Base-by-base conservation (phyloP, 2,329 filamentous ascomycete species). In the Phialophora tarda region DNA sequence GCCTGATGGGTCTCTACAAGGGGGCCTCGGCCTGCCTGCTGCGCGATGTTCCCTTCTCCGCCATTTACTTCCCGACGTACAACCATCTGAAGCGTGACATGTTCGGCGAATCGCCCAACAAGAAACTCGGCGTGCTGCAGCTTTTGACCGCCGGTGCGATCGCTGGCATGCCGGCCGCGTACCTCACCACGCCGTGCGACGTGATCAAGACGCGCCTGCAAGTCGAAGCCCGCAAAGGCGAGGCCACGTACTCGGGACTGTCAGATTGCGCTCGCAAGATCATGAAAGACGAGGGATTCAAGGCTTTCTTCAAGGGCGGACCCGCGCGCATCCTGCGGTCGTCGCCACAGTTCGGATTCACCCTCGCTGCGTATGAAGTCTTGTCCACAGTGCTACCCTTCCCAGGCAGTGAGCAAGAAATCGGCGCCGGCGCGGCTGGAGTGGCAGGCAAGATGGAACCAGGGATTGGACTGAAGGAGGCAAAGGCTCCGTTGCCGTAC, bases 141-240 rank as follows among this genome's bases (percentile, higher is more conserved):
- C 89, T 99, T 64, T 86, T 99, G 69, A 95, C 92, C 23, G 93
- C 95, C 7, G 95, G 95, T 82, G 95, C 95, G 66, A 97, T 99
- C 71, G 91, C 91, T 34, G 91, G 91, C 80, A 95, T 95, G 91
- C 91, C 91, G 5, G 91, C 91, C 4, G 91, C 91, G 7, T 99
- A 99, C 82, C 85, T 99, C 69, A 99, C 95, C 26, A 99, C 95
- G 1, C 95, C 95, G 0, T 97, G 91, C 82, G 95, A 99, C 76
- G 95, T 99, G 69, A 98, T 99, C 89, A 99, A 99, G 86, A 99
- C 95, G 2, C 91, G 95, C 77, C 85, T 99, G 67, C 95, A 99
- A 79, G 95, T 99, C 66, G 95, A 99, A 80, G 93, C 94, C 24
- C 91, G 95, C 71, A 98, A 98, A 84, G 95, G 95, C 70, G 94